A percentile compares a stretch with the other conserved stretches of the same genome.
These are phyloP conservation scores for Chrysoporthe austroafricana DNA, from an alignment of 2,329 filamentous ascomycete species.

Conservation along the genomic window DNA sequence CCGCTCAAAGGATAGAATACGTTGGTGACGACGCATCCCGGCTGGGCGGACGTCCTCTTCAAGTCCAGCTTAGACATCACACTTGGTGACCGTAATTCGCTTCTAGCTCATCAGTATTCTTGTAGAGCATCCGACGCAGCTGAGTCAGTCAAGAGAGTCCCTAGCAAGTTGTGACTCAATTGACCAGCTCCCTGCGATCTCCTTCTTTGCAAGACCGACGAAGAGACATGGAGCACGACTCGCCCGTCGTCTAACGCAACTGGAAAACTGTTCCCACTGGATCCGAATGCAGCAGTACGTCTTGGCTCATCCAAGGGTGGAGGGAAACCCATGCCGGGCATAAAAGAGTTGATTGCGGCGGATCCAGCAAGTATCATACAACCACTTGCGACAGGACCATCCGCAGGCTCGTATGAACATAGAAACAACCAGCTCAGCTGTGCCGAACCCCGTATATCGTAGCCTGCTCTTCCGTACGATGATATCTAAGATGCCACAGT, in stretches of 20 bases:
- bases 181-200: not conserved
- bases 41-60: too few relatives aligned
- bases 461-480: not conserved
- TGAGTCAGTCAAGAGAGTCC: not conserved
- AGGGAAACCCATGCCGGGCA: not conserved
- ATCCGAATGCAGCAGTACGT: not conserved
- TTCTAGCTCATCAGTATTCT: not conserved
- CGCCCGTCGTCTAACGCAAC: not conserved
- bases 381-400: not conserved
- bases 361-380: not conserved
- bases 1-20: not conserved
- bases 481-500: not conserved
- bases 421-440: not conserved
- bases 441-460: not conserved
- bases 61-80: too few relatives aligned
- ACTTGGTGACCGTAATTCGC: too few relatives aligned
- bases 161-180: not conserved
- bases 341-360: not conserved
- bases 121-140: not conserved
- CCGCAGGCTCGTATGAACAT: not conserved
- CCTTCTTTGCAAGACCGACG: not conserved
- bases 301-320: not conserved
- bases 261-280: not conserved
- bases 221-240: not conserved
- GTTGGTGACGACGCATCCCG: too few relatives aligned